Base-by-base conservation (phyloP, 805 yeast genomes). In the Brettanomyces naardenensis region DNA sequence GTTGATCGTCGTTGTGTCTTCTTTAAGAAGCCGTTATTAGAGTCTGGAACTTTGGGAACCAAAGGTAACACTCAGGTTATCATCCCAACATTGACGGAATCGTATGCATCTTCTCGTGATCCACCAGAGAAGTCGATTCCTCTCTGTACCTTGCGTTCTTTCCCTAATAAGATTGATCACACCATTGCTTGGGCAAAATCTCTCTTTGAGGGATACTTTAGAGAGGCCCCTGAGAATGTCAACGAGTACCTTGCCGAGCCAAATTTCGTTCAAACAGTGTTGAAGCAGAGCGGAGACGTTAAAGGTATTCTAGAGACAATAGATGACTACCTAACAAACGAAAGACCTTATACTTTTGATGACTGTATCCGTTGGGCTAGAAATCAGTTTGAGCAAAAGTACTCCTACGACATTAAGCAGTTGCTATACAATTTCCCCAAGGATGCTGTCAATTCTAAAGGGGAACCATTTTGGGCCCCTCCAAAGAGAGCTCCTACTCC, bases 131-230 rank as follows among this genome's bases (percentile, higher is more conserved):
- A 88, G 64, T 79, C 95, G 3, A 89, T 92, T 54, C 99, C 99
- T 23, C 71, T 92, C 54, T 92, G 99, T 73, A 92, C 99, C 3
- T 71, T 92, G 57, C 80, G 97, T 64, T 85, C 95, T 3, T 92
- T 92, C 80, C 99, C 99, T 40, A 85, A 88, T 63, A 90, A 90
- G 64, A 92, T 92, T 52, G 99, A 92, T 59, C 99, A 92, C 58
- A 92, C 99, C 1, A 92, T 92, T 64, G 97, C 98, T 5, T 92
- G 99, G 99, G 95, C 97, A 13, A 94, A 94, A 65, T 79, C 88
- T 15, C 69, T 87, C 56, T 92, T 92, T 72, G 92, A 84, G 68
- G 95, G 92, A 17, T 87, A 78, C 54, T 92, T 92, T 61, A 69
- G 78, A 27, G 96, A 90, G 43, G 72, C 87, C n/a, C 89, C 95